Base-by-base conservation (phyloP, 148 eudicot species). In the Fagopyrum esculentum region DNA sequence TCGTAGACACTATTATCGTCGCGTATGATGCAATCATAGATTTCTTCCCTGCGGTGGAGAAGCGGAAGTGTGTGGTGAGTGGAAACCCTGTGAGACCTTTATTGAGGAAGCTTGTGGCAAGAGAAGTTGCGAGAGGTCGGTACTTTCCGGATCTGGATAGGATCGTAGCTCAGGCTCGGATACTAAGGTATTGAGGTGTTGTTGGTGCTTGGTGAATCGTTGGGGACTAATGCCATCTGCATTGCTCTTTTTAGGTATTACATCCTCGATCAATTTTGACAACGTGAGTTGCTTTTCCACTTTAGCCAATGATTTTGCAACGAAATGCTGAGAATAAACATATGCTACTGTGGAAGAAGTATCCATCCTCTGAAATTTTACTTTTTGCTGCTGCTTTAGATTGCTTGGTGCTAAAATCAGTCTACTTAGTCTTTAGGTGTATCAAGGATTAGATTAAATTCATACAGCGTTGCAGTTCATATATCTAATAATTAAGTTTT, bases 1-100 rank as follows among this genome's bases (percentile, higher is more conserved):
- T 87, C 48, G 89, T 90, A 16, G 85, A 87, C 56, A 75, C 63
- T 17, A 81, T 89, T 29, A 83, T 89, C 78, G 89, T 85, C 30
- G 93, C 87, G 11, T 84, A 78, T 64, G 82, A 87, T 84, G 81
- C 90, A 1, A 78, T 84, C 0, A 74, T 85, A 50, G 87, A 89
- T 16, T 64, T 63, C 73, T 87, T 89, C 75, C 82, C 80, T 35
- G 30, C 72, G 44, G 71, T 46, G 47, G 75, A 84, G 72, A 83
- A 84, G 84, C 80, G 79, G 72, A 87, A 89, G 76, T 80, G 87
- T 80, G 72, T 85, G 63, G 90, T 85, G 44, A 82, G 83, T 81
- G 93, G 93, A 71, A 89, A 89, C 83, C 93, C 93, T 0, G 84
- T 87, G 22, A 80, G 93, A 79, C 76, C 83, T 73, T 89, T 87